Evolutionary conservation across 2,329 filamentous ascomycete species (phyloP).

Genomic region (Aspergillus caelatus): DNA sequence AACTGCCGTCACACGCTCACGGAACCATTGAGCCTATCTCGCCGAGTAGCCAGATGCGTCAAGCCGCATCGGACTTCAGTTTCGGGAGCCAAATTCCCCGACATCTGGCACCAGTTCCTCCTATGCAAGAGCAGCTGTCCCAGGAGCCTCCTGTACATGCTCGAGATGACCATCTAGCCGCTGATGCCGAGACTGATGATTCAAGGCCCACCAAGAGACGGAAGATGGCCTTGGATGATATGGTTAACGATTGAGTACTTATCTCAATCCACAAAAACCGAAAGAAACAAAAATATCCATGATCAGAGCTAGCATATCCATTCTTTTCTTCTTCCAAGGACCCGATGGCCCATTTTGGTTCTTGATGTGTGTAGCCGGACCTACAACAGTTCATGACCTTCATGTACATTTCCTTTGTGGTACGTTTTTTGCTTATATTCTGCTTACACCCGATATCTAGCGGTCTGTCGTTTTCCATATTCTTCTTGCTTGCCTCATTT

Average conservation of each 20-base stretch:
- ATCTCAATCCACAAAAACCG: neutral
- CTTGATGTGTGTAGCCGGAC: conserved; percentile 24
- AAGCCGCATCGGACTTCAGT: conserved; percentile 25
- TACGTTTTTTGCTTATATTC: conserved; percentile 2
- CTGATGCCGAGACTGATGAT: conserved; percentile 25
- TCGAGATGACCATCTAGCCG: conserved; percentile 19
- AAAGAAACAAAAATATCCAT: neutral
- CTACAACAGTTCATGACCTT: conserved; percentile 25
- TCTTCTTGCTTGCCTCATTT: conserved; percentile 2
- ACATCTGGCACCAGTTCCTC: conserved; percentile 23
- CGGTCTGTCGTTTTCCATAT: conserved; percentile 2
- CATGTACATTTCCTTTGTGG: conserved; percentile 26
- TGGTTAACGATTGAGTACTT: conserved; percentile 40
- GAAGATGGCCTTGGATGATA: conserved; percentile 45
- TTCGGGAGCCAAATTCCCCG: conserved; percentile 27
- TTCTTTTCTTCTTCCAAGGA: neutral
- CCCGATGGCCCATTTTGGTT: neutral
- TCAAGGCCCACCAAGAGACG: conserved; percentile 38
- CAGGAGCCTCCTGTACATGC: conserved; percentile 19
- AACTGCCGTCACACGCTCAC: conserved; percentile 25
- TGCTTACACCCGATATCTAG: conserved; percentile 12
- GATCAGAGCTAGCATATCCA: conserved; percentile 9
- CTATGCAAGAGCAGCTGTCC: conserved; percentile 21
- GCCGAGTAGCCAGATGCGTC: conserved; percentile 29
- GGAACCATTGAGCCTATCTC: conserved; percentile 32